Evolutionary conservation across 805 yeast species (phyloP), one percentile per base, ranked within the genome.

Genomic region (Candida sonorensis): DNA sequence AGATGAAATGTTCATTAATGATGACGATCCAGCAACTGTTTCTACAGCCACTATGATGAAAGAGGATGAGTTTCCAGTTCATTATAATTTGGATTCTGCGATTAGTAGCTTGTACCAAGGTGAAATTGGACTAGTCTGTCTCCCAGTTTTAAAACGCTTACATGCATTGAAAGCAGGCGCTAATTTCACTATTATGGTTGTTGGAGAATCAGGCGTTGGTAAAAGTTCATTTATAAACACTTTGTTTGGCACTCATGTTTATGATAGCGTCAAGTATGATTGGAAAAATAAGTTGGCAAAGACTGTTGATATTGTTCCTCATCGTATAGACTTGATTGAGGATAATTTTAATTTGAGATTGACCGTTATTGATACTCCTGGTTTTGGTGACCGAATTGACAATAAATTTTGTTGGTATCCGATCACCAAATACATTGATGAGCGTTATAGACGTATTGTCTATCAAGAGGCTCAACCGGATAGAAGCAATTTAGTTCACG

Each of bases 131-230:
- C 33, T 54, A 25, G 38, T 45, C 5, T 51, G 56, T 32, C 44
- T 55, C 28, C 59, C 59, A 13, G 42, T 53, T 27, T 50, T 53
- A 34, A 54, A 50, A 34, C 42, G 51, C 24, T 33, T 47, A 12
- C 47, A 50, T 17, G 54, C 55, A 9, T 46, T 69, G 30, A 71
- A 66, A 40, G 65, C 66, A 35, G 95, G 95, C 12, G 76, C 84
- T 14, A 65, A 77, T 17, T 81, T 84, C 59, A 85, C 94, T 28
- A 49, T 88, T 35, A 75, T 87, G 82, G 75, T 86, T 23, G 87
- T 81, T 29, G 96, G 97, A 19, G 87, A 81, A 56, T 67, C 81
- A 31, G 96, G 96, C 3, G 66, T 83, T 32, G 95, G 94, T 28
- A 85, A 84, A 52, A 74, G 85, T 4, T 75, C 90, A 2, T 84